Evolutionary conservation across 208 protist species (phyloP).

Genomic region (Leishmania tarentolae): DNA sequence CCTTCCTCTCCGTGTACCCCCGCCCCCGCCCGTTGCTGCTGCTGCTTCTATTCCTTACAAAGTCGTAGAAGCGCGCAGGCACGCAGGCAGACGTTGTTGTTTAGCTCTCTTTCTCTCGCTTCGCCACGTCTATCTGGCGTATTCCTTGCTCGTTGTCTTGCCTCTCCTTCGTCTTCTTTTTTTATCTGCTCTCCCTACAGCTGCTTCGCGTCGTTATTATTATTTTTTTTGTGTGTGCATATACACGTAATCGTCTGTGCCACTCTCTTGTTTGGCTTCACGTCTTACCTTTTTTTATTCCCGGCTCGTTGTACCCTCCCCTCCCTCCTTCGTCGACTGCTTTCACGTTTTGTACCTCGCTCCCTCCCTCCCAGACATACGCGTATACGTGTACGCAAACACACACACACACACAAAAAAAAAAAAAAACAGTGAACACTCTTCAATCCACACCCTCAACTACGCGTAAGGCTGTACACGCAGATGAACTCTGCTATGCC

Average conservation of each 20-base stretch:
- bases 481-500: not conserved
- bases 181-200: not conserved
- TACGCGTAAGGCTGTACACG: not conserved
- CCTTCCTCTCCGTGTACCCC: too few relatives aligned
- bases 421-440: not conserved
- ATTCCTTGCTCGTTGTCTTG: not conserved
- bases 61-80: not conserved
- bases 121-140: not conserved
- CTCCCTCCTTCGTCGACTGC: not conserved
- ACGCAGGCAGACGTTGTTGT: not conserved
- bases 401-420: not conserved
- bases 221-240: not conserved
- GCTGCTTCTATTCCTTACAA: not conserved
- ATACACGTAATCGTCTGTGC: not conserved
- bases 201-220: not conserved
- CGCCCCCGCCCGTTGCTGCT: not conserved
- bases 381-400: not conserved
- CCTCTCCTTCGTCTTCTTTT: not conserved
- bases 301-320: not conserved
- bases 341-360: too few relatives aligned
- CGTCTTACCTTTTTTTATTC: not conserved
- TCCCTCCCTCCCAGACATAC: not conserved
- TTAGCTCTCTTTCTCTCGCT: not conserved
- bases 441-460: too few relatives aligned
- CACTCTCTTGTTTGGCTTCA: not conserved